phyloP scores from a whole-genome alignment of 306 rosid genomes.

The Ormosia semicastrata region DNA sequence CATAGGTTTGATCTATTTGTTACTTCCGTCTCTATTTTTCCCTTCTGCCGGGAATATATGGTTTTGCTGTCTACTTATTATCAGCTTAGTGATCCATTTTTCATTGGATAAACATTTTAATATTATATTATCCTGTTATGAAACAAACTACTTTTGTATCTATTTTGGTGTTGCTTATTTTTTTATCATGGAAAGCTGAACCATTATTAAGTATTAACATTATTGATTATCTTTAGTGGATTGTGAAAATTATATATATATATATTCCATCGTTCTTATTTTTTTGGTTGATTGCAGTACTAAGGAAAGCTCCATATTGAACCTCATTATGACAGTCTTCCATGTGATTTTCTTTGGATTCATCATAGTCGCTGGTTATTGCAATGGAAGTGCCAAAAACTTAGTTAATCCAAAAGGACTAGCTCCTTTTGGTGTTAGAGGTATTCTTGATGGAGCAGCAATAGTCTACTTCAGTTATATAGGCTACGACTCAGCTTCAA shows the following conservation, averaged over 20 bases:
- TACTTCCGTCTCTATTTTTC: neutral
- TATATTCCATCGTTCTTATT: neutral
- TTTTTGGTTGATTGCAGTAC: conserved; percentile 57
- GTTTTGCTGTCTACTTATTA: neutral
- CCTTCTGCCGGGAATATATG: neutral
- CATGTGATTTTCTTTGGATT: conserved; percentile 89
- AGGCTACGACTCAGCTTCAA: conserved; percentile 95
- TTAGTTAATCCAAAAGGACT: conserved; percentile 69
- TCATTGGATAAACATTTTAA: conserved; percentile 9
- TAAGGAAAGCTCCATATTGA: conserved; percentile 86
- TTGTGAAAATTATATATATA: conserved; percentile 24
- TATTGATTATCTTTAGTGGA: conserved; percentile 30
- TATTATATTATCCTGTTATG: conserved; percentile 3
- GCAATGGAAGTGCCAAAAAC: conserved; percentile 66
- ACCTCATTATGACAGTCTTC: conserved; percentile 80
- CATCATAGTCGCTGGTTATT: conserved; percentile 71
- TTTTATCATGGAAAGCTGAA: conserved; percentile 4
- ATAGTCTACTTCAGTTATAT: conserved; percentile 89
- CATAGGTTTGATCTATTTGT: conserved; percentile 57
- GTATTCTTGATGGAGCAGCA: conserved; percentile 90
- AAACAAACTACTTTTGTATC: conserved; percentile 15
- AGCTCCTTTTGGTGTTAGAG: conserved; percentile 70
- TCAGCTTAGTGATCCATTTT: conserved; percentile 1
- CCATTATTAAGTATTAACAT: neutral
- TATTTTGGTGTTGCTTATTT: neutral